These are phyloP conservation scores for Xenosphaeropsis pyriputrescens DNA, from an alignment of 2,329 filamentous ascomycete species.

Conservation along the genomic window DNA sequence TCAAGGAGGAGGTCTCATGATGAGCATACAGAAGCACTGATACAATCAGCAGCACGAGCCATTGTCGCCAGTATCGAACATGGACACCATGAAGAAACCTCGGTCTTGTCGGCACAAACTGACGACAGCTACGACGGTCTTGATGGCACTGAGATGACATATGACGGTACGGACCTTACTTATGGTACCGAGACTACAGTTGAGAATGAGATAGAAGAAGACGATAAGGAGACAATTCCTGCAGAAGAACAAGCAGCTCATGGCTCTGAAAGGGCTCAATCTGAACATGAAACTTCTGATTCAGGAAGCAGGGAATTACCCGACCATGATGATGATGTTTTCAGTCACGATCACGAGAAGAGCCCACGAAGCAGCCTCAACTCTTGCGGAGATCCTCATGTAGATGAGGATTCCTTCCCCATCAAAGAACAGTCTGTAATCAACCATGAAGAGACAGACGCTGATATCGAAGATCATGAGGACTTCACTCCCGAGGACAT, in stretches of 20 bases:
- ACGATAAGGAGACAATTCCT: constrained; percentile 6
- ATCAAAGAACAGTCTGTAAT: neutral
- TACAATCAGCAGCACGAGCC: constrained; percentile 34
- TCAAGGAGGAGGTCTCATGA: constrained; percentile 5
- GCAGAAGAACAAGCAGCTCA: constrained; percentile 4
- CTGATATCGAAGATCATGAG: constrained; percentile 6
- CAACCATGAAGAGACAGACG: neutral
- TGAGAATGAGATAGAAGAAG: constrained; percentile 6
- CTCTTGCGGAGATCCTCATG: constrained; percentile 10
- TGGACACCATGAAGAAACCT: constrained; percentile 17
- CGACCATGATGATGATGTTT: constrained; percentile 19
- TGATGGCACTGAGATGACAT: constrained; percentile 14
- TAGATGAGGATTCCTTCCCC: constrained; percentile 7
- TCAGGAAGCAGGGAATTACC: constrained; percentile 11
- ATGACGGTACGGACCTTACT: constrained; percentile 10
- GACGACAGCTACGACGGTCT: constrained; percentile 11
- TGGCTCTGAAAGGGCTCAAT: constrained; percentile 1
- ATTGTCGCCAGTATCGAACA: constrained; percentile 32
- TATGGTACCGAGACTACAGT: constrained; percentile 10
- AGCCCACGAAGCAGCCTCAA: constrained; percentile 13
- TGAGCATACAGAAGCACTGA: constrained; percentile 30
- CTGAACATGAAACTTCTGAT: constrained; percentile 6
- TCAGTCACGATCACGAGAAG: constrained; percentile 12
- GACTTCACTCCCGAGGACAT: constrained; percentile 11
- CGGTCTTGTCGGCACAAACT: constrained; percentile 17